Base-by-base conservation (phyloP, 164 flowering plant genomes). In the Berberis thunbergii region DNA sequence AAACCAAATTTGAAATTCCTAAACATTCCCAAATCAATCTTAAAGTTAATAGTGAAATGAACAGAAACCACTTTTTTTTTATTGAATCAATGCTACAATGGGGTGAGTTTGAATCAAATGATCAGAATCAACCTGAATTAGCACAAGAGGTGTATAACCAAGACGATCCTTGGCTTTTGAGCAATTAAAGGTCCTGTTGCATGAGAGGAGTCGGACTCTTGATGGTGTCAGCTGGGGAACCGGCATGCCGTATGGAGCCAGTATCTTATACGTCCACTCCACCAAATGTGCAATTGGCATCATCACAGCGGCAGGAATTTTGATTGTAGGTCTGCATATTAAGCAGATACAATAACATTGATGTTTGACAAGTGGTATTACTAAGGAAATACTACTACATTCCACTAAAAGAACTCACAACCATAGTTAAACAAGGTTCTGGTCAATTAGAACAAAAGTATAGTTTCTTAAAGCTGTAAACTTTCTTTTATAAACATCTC, bases 161-260 rank as follows among this genome's bases (percentile, higher is more conserved):
- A 95, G 80, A 49, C 69, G 82, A 43, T 86, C 91, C 72, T 84
- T 88, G 60, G 99, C 99, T 79, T 88, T 95, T 56, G 94, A 84
- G 72, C 84, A 81, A 75, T 76, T 76, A 67, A 85, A 95, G 65
- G 96, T 78, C 78, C 97, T 80, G 81, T 72, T 84, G 74, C 85
- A 70, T 57, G 97, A 77, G 46, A 89, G 84, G 54, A 91, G 91
- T 67, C 94, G 82, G 59, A 95, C 69, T 80, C 98, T 85, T 57
- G 98, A 91, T 61, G 99, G 99, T 69, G 88, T 95, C 79, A 91
- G 73, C 76, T 95, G 99, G 48, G 99, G 99, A 67, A 89, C 97
- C 65, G 70, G 76, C 97, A 95, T 95, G 48, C 99, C 97, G 70
- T 84, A 89, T 41, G 89, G 89, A 8, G 86, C 96, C 10, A 91